A percentile compares a stretch with the other conserved stretches of the same genome.
These are phyloP conservation scores for Malassezia brasiliensis DNA, from an alignment of 1,284 basidiomycete species.

Conservation along the genomic window DNA sequence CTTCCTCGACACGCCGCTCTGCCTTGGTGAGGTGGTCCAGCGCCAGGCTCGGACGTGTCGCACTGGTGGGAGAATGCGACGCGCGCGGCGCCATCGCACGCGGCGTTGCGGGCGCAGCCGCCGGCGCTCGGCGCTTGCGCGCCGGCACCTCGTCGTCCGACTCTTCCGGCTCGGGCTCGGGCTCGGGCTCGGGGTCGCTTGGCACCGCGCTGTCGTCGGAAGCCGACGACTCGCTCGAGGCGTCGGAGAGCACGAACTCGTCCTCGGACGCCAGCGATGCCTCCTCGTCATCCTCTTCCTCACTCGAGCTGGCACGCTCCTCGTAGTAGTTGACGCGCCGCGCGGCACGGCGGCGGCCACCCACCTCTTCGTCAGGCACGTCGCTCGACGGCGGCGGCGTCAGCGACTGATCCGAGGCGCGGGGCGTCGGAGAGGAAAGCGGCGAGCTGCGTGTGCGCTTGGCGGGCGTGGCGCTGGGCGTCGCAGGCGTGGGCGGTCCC, in stretches of 20 bases:
- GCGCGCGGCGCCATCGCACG: neutral
- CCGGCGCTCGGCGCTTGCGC: neutral
- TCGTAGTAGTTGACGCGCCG: constrained; percentile 14
- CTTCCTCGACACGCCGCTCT: constrained; percentile 57
- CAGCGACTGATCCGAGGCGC: neutral
- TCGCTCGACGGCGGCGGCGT: constrained; percentile 13
- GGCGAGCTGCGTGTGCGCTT: neutral
- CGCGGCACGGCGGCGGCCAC: constrained; percentile 9
- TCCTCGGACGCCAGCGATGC: constrained; percentile 2
- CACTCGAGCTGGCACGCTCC: neutral
- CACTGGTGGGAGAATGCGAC: neutral
- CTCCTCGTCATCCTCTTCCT: neutral
- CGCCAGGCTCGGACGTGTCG: neutral
- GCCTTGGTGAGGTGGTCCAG: constrained; percentile 67
- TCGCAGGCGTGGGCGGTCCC: neutral
- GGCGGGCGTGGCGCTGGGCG: neutral
- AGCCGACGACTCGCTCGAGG: neutral
- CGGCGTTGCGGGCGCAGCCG: neutral
- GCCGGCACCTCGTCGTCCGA: neutral
- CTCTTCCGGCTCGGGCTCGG: constrained; percentile 1
- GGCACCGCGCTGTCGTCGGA: constrained; percentile 3
- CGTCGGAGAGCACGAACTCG: constrained; percentile 14
- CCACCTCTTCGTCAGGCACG: neutral
- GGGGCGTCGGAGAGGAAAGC: neutral
- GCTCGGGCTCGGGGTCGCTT: constrained; percentile 9